A percentile compares a stretch with the other conserved stretches of the same genome.
These are phyloP conservation scores for Paecilomyces sp. DNA, from an alignment of 2,329 filamentous ascomycete genomes.

Conservation along the genomic window DNA sequence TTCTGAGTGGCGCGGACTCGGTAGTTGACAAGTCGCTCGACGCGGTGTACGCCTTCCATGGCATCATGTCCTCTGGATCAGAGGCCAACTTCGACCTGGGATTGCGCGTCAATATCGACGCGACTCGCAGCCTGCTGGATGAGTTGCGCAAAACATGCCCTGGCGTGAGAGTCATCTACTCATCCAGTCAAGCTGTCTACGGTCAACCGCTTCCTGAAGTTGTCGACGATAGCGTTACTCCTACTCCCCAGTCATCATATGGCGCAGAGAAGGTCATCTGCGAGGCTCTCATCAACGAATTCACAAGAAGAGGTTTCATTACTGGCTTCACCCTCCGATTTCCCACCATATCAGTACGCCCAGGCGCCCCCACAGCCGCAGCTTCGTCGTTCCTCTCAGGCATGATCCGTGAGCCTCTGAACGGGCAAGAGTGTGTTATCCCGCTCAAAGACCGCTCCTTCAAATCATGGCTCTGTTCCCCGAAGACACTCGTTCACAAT, in stretches of 20 bases:
- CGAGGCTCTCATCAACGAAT: conserved; percentile 57
- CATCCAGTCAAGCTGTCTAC: conserved; percentile 58
- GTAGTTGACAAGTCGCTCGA: conserved; percentile 39
- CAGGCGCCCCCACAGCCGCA: conserved; percentile 53
- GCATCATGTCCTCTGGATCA: conserved; percentile 60
- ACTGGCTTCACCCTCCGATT: conserved; percentile 54
- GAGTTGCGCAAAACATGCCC: conserved; percentile 43
- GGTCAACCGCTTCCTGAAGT: conserved; percentile 49
- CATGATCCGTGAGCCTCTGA: conserved; percentile 58
- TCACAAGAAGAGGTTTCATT: conserved; percentile 52
- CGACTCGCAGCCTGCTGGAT: conserved; percentile 49
- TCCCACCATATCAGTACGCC: conserved; percentile 55
- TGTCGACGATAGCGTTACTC: conserved; percentile 45
- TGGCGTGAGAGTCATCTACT: conserved; percentile 53
- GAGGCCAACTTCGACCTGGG: conserved; percentile 56
- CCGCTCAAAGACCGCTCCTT: conserved; percentile 45
- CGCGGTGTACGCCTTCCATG: conserved; percentile 57
- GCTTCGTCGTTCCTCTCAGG: conserved; percentile 58
- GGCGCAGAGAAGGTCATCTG: conserved; percentile 58
- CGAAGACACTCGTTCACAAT: conserved; percentile 47
- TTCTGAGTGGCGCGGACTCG: conserved; percentile 37
- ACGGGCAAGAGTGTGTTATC: conserved; percentile 48
- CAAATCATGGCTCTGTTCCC: conserved; percentile 49
- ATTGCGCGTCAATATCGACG: conserved; percentile 55
- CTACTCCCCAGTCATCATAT: conserved; percentile 57